phyloP scores from a whole-genome alignment of 1,284 basidiomycete species.

The Tausonia pullulans region DNA sequence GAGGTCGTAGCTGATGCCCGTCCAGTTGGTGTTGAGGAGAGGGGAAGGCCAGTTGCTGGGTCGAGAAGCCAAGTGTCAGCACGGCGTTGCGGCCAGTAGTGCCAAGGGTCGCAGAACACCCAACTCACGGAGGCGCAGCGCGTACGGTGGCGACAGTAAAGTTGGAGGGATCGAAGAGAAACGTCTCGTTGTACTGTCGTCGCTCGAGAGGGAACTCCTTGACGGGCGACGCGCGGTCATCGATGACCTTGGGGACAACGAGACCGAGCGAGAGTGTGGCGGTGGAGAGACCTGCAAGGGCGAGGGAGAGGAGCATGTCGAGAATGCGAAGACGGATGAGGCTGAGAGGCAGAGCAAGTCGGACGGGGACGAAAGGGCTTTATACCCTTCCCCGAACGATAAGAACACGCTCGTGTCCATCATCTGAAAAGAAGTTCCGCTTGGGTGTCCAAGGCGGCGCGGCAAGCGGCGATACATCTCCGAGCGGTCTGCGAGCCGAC shows the following conservation, averaged over 20 bases:
- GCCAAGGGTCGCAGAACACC: no score
- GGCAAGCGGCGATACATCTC: no score
- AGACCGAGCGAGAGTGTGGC: not conserved
- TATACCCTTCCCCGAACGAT: no score
- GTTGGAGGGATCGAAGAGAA: not conserved
- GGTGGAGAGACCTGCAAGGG: not conserved
- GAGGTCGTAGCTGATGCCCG: conserved; percentile 1
- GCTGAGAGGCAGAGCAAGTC: no score
- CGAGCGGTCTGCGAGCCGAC: no score
- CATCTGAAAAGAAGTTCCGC: no score
- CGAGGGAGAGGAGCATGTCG: not conserved
- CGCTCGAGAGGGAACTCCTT: not conserved
- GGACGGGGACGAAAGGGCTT: no score
- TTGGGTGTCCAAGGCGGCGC: no score
- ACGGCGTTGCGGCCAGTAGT: no score
- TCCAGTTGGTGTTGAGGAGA: conserved; percentile 2
- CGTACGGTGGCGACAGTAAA: not conserved
- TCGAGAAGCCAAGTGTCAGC: not conserved
- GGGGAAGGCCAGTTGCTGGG: conserved; percentile 4
- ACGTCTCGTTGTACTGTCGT: not conserved
- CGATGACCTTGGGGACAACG: not conserved
- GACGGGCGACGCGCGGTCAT: not conserved
- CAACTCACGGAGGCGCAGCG: not conserved
- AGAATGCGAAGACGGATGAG: no score
- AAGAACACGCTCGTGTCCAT: no score